Evolutionary conservation across 306 rosid species (phyloP), one percentile per base, ranked within the genome.

Genomic region (Nissolia schottii): DNA sequence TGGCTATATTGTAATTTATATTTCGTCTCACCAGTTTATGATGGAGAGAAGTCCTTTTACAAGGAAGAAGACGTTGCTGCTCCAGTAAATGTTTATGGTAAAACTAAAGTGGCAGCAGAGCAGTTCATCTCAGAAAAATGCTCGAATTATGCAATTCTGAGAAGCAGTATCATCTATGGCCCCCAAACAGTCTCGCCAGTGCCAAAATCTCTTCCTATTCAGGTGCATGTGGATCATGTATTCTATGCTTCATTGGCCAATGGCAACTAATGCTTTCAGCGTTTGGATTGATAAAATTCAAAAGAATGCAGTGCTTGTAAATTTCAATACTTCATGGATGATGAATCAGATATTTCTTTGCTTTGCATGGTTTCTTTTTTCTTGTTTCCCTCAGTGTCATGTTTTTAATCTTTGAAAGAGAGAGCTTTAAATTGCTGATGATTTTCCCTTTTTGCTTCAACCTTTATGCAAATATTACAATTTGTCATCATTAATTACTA

Each of bases 81-180:
- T 68, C 96, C 96, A 3, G 85, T 94, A 60, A 91, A 91, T 76
- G 89, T 83, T 41, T 91, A 94, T 81, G 98, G 98, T 38, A 89
- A 87, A 83, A 87, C 98, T 23, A 94, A 91, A 81, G 64, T 87
- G 46, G 91, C 83, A 37, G 96, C 97, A 14, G 98, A 94, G 78
- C 59, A 87, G 80, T 79, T 87, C 69, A 85, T 94, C 70, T 73
- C 79, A 12, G 89, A 87, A 76, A 92, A 84, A 23, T 91, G 64
- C 53, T 75, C 85, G 1, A 91, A 91, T 86, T 85, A 76, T 74
- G 91, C 92, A 57, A 86, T 91, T 81, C 69, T 94, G 83, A 89
- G 98, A 87, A 91, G 97, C 79, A 94, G 97, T 79, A 94, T 94
- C 82, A 94, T 94, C 31, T 94, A 83, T 78, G 98, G 98, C 65